phyloP scores from a whole-genome alignment of 2,329 filamentous ascomycete species.

The Torrubiellomyces zombiae region DNA sequence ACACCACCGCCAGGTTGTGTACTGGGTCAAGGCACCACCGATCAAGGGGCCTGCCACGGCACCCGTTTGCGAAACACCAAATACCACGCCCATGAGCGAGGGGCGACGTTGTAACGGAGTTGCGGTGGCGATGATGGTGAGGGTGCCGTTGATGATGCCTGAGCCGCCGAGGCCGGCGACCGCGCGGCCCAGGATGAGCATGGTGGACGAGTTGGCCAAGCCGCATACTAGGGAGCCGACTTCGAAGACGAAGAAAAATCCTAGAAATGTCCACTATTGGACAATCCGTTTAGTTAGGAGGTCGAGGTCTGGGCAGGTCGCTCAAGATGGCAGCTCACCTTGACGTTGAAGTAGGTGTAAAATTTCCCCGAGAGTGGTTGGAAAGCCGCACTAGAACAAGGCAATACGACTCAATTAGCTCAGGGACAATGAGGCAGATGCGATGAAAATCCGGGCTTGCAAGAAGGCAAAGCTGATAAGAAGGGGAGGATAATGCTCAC shows the following conservation, averaged over 20 bases:
- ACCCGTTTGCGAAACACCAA: conserved; percentile 20
- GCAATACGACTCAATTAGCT: no score
- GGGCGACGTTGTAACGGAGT: conserved; percentile 7
- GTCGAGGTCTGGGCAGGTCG: no score
- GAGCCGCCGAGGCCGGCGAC: conserved; percentile 7
- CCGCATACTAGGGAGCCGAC: conserved; percentile 9
- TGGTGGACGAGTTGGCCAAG: conserved; percentile 5
- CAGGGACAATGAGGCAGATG: no score
- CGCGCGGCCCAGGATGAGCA: conserved; percentile 9
- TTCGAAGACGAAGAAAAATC: conserved; percentile 7
- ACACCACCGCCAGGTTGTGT: conserved; percentile 26
- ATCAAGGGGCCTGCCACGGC: conserved; percentile 25
- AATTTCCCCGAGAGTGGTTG: conserved; percentile 32
- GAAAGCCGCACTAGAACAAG: conserved; percentile 22
- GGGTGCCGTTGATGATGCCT: conserved; percentile 6
- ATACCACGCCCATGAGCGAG: conserved; percentile 3
- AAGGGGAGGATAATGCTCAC: conserved; percentile 7
- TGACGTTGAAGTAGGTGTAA: conserved; percentile 25
- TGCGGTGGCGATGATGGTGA: conserved; percentile 7
- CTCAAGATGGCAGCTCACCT: conserved; percentile 7
- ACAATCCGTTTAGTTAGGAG: no score
- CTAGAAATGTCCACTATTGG: conserved; percentile 5
- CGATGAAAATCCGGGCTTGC: background rate
- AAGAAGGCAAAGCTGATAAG: conserved; percentile 2
- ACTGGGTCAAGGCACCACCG: conserved; percentile 21